phyloP scores from a whole-genome alignment of 306 rosid species.

The Styphnolobium japonicum region DNA sequence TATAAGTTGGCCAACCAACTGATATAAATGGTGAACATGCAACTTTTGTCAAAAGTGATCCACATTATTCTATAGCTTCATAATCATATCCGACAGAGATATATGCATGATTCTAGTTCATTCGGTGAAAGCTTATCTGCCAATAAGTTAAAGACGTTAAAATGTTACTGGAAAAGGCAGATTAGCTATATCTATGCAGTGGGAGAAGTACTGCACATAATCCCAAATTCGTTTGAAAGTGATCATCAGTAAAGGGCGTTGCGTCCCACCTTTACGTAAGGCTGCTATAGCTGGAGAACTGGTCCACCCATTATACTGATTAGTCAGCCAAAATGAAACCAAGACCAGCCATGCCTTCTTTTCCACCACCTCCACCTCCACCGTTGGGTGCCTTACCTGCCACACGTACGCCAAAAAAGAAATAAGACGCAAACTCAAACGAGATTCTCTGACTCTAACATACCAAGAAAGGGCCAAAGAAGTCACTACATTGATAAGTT shows the following conservation, averaged over 20 bases:
- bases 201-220: neutral
- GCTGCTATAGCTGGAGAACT: neutral
- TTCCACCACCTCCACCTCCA: conserved; percentile 26
- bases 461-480: conserved; percentile 20
- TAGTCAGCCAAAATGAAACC: neutral
- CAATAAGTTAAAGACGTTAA: neutral
- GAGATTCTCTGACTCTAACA: conserved; percentile 5
- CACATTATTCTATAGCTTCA: neutral
- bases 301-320: conserved; percentile 11
- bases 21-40: neutral
- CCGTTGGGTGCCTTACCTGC: neutral
- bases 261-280: neutral
- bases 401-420: conserved; percentile 23
- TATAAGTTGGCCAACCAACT: too few relatives aligned
- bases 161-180: neutral
- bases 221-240: neutral
- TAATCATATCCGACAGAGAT: neutral
- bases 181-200: neutral
- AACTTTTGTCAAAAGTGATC: neutral
- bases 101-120: neutral
- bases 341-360: neutral
- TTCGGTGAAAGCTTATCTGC: neutral
- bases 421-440: neutral
- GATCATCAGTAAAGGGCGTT: neutral
- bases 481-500: conserved; percentile 14